Conservation (phyloP, 129 eudicot genomes). For the Scalesia atractyloides region DNA sequence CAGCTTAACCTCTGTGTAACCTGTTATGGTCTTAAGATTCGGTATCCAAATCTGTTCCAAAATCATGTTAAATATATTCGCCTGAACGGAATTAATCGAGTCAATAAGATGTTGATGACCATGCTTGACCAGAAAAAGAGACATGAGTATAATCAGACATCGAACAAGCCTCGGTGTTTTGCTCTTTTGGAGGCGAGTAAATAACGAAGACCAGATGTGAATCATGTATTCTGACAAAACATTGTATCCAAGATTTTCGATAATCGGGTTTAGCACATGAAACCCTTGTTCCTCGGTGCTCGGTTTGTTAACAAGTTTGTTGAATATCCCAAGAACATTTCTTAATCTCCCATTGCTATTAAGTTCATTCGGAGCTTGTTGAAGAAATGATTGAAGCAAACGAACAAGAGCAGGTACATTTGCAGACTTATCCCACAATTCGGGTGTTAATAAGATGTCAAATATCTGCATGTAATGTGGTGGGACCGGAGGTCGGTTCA, state of each 20-base stretch:
- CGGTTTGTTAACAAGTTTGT: conserved; percentile 60
- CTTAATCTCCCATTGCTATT: conserved; percentile 63
- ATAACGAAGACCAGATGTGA: conserved; percentile 69
- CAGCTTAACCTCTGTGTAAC: conserved; percentile 71
- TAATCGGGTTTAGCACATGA: conserved; percentile 85
- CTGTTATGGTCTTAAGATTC: conserved; percentile 70
- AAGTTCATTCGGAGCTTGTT: conserved; percentile 81
- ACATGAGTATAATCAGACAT: conserved; percentile 77
- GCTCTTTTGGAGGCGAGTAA: conserved; percentile 57
- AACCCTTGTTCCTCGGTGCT: conserved; percentile 93
- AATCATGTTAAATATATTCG: conserved; percentile 53
- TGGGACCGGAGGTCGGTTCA: conserved; percentile 75
- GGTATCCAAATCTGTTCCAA: conserved; percentile 89
- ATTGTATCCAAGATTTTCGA: conserved; percentile 87
- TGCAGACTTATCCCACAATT: conserved; percentile 80
- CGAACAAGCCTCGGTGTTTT: conserved; percentile 62
- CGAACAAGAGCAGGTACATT: conserved; percentile 97
- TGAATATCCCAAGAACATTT: conserved; percentile 75
- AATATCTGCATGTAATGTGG: conserved; percentile 82
- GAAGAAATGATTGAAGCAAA: conserved; percentile 90
- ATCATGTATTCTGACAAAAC: conserved; percentile 61
- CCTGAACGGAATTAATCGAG: conserved; percentile 71
- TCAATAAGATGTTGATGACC: conserved; percentile 64
- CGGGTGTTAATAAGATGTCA: conserved; percentile 71
- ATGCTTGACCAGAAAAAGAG: conserved; percentile 84